phyloP scores from a whole-genome alignment of 306 rosid species.

The Rosa chinensis region DNA sequence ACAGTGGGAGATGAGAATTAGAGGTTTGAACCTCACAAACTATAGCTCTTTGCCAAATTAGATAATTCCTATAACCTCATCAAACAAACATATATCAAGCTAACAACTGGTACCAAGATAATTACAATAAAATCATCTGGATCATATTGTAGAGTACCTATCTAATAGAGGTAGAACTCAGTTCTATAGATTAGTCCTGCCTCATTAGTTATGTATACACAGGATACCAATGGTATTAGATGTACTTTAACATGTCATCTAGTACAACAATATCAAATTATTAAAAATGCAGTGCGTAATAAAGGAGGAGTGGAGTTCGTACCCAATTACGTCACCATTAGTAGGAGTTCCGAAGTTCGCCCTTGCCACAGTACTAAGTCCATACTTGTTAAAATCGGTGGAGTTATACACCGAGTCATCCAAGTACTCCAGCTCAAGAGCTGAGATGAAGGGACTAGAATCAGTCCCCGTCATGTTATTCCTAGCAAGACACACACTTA shows the following conservation, averaged over 20 bases:
- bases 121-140: neutral
- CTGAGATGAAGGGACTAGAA: slow-evolving; percentile 78
- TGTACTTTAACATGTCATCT: neutral
- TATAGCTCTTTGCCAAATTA: neutral
- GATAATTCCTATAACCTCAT: neutral
- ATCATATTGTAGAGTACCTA: neutral
- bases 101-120: neutral
- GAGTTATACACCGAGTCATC: slow-evolving; percentile 65
- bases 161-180: neutral
- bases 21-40: neutral
- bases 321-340: slow-evolving; percentile 53
- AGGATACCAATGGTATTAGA: neutral
- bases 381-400: slow-evolving; percentile 62
- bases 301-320: neutral
- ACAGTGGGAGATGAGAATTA: neutral
- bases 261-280: neutral
- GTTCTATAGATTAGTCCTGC: neutral
- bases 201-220: neutral
- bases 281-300: neutral
- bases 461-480: slow-evolving; percentile 39
- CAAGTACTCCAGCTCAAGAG: slow-evolving; percentile 65
- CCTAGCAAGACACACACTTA: slow-evolving; percentile 81
- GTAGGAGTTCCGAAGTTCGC: slow-evolving; percentile 40
- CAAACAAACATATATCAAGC: neutral
- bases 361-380: slow-evolving; percentile 65